Evolutionary conservation across 2,329 filamentous ascomycete species (phyloP), one percentile per base, ranked within the genome.

Genomic region (Blastomyces parvus): DNA sequence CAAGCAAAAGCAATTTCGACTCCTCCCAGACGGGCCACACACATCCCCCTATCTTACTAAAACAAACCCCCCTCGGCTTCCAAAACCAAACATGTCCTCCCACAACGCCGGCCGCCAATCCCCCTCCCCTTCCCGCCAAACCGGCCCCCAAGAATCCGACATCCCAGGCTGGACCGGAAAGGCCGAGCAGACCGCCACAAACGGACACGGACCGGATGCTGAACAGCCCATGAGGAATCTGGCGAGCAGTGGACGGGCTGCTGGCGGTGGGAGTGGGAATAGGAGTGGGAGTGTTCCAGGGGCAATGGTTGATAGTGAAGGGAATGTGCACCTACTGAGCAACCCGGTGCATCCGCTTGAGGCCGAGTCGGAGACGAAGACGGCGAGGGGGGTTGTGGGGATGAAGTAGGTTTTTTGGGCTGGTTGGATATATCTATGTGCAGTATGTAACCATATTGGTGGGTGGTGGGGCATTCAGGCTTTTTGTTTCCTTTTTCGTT

Each of bases 91-190:
- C 71, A 90, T 91, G 88, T 86, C 88, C 70, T 81, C 83, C 63
- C 82, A 79, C 67, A 78, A 81, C 72, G 77, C 83, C 76, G 88
- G 89, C 74, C 86, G 87, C 72, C 84, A 96, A 78, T 96, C 91
- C 40, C 91, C 91, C 66, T 79, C 86, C 61, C 89, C 89, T 36
- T 86, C 89, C 78, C 73, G 75, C 68, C 89, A 90, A 77, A 78
- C 81, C 46, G 86, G 84, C 64, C 76, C 80, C 62, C 90, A 94
- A 78, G 76, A 84, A 64, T 78, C 84, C 67, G 84, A 83, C 8
- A 72, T 82, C n/a, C 74, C 81, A 13, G 71, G 81, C 50, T 67
- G 66, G 66, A 58, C 66, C 19, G 66, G 66, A 30, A 62, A 66
- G 56, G 63, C 66, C 22, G 64, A 64, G 44, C 66, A 75, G 77